These are phyloP conservation scores for Solanum sejunctum DNA, from an alignment of 257 asterid genomes.

Conservation along the genomic window DNA sequence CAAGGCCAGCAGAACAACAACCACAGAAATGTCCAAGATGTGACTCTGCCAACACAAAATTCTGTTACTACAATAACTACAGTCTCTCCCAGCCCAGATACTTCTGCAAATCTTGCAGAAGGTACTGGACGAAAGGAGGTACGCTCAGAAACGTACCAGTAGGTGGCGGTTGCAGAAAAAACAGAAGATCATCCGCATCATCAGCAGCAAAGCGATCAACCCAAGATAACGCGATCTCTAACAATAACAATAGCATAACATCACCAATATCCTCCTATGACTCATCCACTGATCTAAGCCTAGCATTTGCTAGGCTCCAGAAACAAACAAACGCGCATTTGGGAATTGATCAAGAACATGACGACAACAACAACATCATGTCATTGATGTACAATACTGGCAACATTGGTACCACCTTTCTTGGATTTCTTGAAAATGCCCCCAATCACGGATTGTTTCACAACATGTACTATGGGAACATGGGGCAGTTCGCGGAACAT, in stretches of 20 bases:
- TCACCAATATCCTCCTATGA: conserved; percentile 23
- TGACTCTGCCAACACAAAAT: conserved; percentile 85
- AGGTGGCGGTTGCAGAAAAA: conserved; percentile 87
- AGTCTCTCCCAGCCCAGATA: conserved; percentile 93
- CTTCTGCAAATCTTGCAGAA: conserved; percentile 88
- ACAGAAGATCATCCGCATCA: conserved; percentile 26
- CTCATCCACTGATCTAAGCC: conserved; percentile 36
- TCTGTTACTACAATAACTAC: conserved; percentile 92
- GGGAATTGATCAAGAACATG: conserved; percentile 13
- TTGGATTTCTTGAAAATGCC: conserved; percentile 28
- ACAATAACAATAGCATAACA: background rate
- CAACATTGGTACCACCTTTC: background rate
- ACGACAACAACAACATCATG: background rate
- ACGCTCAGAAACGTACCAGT: conserved; percentile 85
- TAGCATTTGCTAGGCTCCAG: conserved; percentile 60
- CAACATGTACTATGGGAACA: conserved; percentile 17
- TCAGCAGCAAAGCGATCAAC: conserved; percentile 11
- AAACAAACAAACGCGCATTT: conserved; percentile 32
- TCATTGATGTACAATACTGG: conserved; percentile 24
- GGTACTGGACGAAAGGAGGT: conserved; percentile 97
- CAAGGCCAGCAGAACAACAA: conserved; percentile 54
- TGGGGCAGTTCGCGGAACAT: conserved; percentile 12
- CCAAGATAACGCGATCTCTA: conserved; percentile 29
- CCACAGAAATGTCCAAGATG: conserved; percentile 83
- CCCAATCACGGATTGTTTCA: conserved; percentile 22